Conservation (phyloP, 495 filamentous ascomycete genomes). For the Venustampulla echinocandica region DNA sequence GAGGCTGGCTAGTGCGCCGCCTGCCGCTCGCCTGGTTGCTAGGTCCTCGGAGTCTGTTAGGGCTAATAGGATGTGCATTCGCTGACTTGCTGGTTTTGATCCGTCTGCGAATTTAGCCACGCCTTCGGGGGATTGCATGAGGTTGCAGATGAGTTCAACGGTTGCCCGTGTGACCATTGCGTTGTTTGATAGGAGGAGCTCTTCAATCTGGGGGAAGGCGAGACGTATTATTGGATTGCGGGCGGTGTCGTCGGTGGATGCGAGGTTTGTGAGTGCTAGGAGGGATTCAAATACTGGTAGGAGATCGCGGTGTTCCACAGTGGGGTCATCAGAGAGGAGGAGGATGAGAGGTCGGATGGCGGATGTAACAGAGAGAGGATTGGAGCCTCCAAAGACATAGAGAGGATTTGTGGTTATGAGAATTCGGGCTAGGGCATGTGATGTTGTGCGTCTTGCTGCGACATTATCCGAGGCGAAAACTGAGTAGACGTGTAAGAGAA, state of each 20-base stretch:
- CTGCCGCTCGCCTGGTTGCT: conserved; percentile 72
- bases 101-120: conserved; percentile 68
- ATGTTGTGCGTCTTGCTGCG: conserved; percentile 50
- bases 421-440: conserved; percentile 85
- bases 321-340: conserved; percentile 57
- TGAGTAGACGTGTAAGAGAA: conserved; percentile 61
- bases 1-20: conserved; percentile 78
- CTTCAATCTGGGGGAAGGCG: conserved; percentile 67
- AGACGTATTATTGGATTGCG: conserved; percentile 61
- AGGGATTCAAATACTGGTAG: conserved; percentile 83
- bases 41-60: conserved; percentile 77
- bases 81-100: conserved; percentile 42
- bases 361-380: conserved; percentile 60
- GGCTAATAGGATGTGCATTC: conserved; percentile 76
- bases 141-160: conserved; percentile 85
- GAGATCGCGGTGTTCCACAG: conserved; percentile 52
- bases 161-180: conserved; percentile 70
- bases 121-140: conserved; percentile 70
- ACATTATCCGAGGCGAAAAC: conserved; percentile 45
- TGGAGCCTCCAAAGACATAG: conserved; percentile 73
- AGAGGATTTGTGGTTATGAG: conserved; percentile 81
- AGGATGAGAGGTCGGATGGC: conserved; percentile 71
- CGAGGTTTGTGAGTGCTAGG: conserved; percentile 88
- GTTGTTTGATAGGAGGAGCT: conserved; percentile 71
- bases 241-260: conserved; percentile 61